Evolutionary conservation across 2,329 filamentous ascomycete species (phyloP).

Genomic region (Calonectria crousiana): DNA sequence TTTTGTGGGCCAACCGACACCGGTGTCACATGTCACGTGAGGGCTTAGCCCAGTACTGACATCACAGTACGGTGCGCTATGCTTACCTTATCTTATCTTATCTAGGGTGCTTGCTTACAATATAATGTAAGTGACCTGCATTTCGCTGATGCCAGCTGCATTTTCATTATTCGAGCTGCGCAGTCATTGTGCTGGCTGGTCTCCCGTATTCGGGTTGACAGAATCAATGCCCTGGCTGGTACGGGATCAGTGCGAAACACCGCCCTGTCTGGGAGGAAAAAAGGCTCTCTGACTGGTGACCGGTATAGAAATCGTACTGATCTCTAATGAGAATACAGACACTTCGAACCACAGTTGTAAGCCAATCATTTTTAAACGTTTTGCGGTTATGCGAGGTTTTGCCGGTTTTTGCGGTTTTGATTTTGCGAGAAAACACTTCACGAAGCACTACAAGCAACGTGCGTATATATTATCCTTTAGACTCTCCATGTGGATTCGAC

Average conservation of each 20-base stretch:
- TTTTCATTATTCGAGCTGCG: neutral
- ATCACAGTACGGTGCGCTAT: neutral
- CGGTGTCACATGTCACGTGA: constrained; percentile 16
- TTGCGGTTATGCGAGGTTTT: no score
- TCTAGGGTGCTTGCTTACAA: neutral
- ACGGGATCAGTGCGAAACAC: neutral
- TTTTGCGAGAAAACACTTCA: no score
- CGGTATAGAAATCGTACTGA: neutral
- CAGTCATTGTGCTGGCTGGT: neutral
- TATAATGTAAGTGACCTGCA: neutral
- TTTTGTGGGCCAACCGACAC: constrained; percentile 32
- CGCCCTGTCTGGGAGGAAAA: neutral
- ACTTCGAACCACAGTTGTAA: no score
- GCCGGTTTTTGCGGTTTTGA: no score
- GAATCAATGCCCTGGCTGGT: neutral
- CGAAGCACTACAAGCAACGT: no score
- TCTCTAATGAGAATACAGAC: no score
- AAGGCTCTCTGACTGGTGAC: neutral
- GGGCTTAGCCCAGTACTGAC: neutral
- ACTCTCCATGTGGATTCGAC: no score
- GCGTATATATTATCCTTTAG: no score
- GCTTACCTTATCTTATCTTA: neutral
- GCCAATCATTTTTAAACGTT: no score
- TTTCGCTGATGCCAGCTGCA: neutral
- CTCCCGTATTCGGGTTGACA: neutral